Conservation (phyloP, 2,329 filamentous ascomycete species). For the Fusarium sp. region DNA sequence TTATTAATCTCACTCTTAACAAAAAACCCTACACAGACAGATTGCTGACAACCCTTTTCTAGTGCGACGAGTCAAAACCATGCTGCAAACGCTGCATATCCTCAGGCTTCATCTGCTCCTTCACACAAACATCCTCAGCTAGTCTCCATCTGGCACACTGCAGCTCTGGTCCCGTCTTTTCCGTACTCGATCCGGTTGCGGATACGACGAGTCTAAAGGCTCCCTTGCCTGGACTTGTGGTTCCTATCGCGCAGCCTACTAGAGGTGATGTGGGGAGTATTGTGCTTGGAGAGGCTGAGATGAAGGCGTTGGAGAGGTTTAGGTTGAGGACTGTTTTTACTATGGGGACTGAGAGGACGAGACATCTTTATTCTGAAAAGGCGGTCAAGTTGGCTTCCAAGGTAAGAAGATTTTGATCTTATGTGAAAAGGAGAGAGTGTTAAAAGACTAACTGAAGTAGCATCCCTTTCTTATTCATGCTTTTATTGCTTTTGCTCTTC, state of each 20-base stretch:
- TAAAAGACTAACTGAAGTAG: slow-evolving; percentile 40
- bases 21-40: background rate
- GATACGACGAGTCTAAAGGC: slow-evolving; percentile 15
- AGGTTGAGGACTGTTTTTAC: slow-evolving; percentile 54
- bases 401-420: slow-evolving; percentile 43
- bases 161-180: slow-evolving; percentile 20
- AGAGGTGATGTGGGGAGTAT: slow-evolving; percentile 35
- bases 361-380: slow-evolving; percentile 48
- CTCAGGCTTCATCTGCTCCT: slow-evolving; percentile 61
- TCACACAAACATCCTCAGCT: slow-evolving; percentile 41
- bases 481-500: slow-evolving; percentile 61
- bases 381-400: slow-evolving; percentile 51
- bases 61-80: slow-evolving; percentile 66
- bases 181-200: background rate
- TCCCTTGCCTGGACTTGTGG: slow-evolving; percentile 24
- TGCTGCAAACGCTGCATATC: slow-evolving; percentile 58
- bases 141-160: slow-evolving; percentile 37
- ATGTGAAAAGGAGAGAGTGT: background rate
- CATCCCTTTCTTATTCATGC: slow-evolving; percentile 66
- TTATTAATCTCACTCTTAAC: slow-evolving; percentile 36
- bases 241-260: slow-evolving; percentile 41
- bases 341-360: slow-evolving; percentile 47
- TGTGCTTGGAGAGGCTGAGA: slow-evolving; percentile 45
- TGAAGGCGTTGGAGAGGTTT: slow-evolving; percentile 55
- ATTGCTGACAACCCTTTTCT: slow-evolving; percentile 2